Conservation (phyloP, 1,139 yeast species). For the Debaryomyces sp. region DNA sequence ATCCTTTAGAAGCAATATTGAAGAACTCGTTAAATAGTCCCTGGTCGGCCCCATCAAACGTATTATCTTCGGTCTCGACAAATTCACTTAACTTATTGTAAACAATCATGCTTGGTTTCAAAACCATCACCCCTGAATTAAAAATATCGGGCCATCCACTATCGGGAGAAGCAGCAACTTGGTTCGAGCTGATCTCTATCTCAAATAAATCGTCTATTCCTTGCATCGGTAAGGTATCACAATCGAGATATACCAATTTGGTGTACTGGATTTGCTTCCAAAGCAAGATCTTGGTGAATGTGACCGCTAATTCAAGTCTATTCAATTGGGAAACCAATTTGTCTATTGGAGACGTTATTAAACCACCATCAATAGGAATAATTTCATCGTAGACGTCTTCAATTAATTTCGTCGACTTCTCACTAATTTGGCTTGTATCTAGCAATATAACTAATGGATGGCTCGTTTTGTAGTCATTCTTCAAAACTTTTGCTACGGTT, state of each 20-base stretch:
- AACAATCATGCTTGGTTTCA: constrained; percentile 24
- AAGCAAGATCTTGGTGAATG: constrained; percentile 30
- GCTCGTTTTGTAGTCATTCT: constrained; percentile 19
- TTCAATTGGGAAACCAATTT: constrained; percentile 24
- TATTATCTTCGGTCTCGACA: constrained; percentile 14
- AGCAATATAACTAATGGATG: constrained; percentile 26
- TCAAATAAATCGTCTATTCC: constrained; percentile 29
- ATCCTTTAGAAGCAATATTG: constrained; percentile 17
- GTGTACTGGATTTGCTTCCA: constrained; percentile 31
- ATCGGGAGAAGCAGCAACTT: constrained; percentile 34
- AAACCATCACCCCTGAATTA: constrained; percentile 35
- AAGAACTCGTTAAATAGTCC: constrained; percentile 35
- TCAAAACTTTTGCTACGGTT: constrained; percentile 27
- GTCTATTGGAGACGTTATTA: constrained; percentile 23
- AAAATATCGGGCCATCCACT: constrained; percentile 44
- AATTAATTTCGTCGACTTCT: constrained; percentile 21
- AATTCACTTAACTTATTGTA: constrained; percentile 22
- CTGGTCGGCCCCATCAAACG: constrained; percentile 41
- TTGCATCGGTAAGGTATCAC: constrained; percentile 32
- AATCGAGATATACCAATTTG: constrained; percentile 31
- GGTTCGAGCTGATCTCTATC: constrained; percentile 13
- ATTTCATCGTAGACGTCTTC: constrained; percentile 26
- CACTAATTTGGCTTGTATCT: constrained; percentile 20
- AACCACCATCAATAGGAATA: constrained; percentile 24
- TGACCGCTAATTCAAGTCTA: constrained; percentile 30